Base-by-base conservation (phyloP, 1,284 basidiomycete species). In the Bjerkandera adusta region DNA sequence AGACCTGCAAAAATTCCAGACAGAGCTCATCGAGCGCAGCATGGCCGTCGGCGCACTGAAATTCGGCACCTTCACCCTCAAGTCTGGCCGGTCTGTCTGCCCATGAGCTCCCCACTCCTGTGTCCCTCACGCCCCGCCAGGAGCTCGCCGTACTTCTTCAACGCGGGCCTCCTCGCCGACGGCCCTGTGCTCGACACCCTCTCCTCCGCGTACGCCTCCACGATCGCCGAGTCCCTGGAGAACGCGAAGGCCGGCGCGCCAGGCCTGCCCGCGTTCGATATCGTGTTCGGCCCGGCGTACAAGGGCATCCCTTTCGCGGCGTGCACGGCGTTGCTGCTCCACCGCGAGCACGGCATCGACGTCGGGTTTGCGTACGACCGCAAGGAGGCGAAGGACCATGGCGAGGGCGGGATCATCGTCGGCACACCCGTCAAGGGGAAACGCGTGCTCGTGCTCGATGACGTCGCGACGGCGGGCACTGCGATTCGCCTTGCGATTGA, bases 251-350 rank as follows among this genome's bases (percentile, higher is more conserved):
- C 57, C 5, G 66, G 66, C 4, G 63, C 75, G 1, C 57, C 61
- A 16, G 62, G 59, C 4, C 66, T 89, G 12, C 84, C 85, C 1
- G 58, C 75, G 44, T 97, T 97, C 58, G 93, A 97, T 59, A 81
- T 98, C 35, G 77, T 98, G 24, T 97, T 98, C 61, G 97, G 96
- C 0, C 97, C 96, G 0, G 96, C 97, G 3, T 99, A 99, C 76
- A 99, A 99, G 71, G 96, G 94, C 33, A 99, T 99, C 61, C 84
- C 96, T 0, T 83, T 99, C 39, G 95, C 93, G 0, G 89, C 96
- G 0, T 83, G 89, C 37, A 94, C 95, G 1, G 77, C 90, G 2
- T 77, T 97, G 21, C 77, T 87, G 25, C 75, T 99, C 27, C 76
- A 84, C 51, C 75, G 81, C 27, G 72, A 80, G 48, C 77, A 92